A percentile compares a stretch with the other conserved stretches of the same genome.
phyloP scores from a whole-genome alignment of 176 grass and related monocot species.

The Oryza meyeriana region DNA sequence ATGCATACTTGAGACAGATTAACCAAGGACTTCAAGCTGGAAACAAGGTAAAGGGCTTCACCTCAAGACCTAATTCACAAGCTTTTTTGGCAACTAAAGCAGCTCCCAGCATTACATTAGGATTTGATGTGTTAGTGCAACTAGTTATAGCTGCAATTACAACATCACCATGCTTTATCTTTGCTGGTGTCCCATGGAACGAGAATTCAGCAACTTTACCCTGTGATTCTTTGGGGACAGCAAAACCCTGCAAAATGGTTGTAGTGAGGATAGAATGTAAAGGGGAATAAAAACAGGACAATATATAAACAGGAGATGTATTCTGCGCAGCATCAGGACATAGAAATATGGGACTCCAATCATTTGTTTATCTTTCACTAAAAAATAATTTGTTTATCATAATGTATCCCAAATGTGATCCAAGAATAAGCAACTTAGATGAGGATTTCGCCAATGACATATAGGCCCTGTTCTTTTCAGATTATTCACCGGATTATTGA shows the following conservation, averaged over 20 bases:
- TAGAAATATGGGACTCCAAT: neutral
- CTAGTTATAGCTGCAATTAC: slow-evolving; percentile 98
- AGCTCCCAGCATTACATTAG: slow-evolving; percentile 97
- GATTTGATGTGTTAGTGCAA: slow-evolving; percentile 99
- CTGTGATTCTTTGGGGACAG: slow-evolving; percentile 93
- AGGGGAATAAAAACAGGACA: neutral
- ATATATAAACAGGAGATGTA: neutral
- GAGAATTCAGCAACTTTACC: slow-evolving; percentile 83
- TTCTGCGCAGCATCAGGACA: neutral
- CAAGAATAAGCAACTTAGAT: neutral
- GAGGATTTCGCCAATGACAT: neutral
- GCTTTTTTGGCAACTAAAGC: slow-evolving; percentile 98
- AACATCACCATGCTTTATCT: slow-evolving; percentile 94
- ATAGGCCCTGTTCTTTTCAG: too few species aligned
- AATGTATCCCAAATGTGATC: neutral
- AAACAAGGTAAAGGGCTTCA: slow-evolving; percentile 23
- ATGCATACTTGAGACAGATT: neutral
- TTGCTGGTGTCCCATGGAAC: slow-evolving; percentile 76
- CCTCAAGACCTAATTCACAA: slow-evolving; percentile 95
- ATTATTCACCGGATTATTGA: too few species aligned
- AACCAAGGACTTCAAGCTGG: neutral
- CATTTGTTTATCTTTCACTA: neutral
- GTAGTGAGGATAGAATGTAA: slow-evolving; percentile 24
- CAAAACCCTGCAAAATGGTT: slow-evolving; percentile 72
- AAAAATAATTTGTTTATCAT: neutral